Conservation (phyloP, 2,329 filamentous ascomycete genomes). For the Hymenoscyphus linearis region DNA sequence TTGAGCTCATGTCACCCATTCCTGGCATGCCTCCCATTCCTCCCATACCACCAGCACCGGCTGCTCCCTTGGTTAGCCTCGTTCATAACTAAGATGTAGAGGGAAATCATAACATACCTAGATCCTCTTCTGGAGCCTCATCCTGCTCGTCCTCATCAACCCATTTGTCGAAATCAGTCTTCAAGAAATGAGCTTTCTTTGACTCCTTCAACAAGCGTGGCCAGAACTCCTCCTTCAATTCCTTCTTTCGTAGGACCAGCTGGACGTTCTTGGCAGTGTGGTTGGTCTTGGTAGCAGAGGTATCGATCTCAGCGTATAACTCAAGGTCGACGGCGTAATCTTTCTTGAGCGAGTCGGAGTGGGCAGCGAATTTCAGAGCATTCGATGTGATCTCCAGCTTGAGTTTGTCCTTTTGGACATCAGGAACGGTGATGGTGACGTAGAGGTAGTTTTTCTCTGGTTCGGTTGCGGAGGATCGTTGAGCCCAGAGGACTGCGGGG, state of each 20-base stretch:
- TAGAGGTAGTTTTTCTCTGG: conserved; percentile 90
- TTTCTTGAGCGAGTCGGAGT: conserved; percentile 77
- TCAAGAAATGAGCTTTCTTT: conserved; percentile 90
- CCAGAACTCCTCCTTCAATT: conserved; percentile 92
- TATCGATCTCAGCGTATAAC: conserved; percentile 87
- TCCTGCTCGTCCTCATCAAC: conserved; percentile 73
- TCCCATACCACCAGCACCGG: conserved; percentile 44
- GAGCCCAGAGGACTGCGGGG: conserved; percentile 83
- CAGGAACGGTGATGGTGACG: conserved; percentile 83
- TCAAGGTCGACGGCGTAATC: conserved; percentile 83
- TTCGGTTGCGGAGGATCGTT: conserved; percentile 81
- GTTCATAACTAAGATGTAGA: conserved; percentile 25
- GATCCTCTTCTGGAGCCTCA: conserved; percentile 76
- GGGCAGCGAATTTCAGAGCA: conserved; percentile 74
- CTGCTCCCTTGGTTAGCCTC: conserved; percentile 6
- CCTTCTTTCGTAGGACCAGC: conserved; percentile 94
- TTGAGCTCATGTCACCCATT: conserved; percentile 36
- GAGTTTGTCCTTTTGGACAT: conserved; percentile 69
- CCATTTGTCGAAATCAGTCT: conserved; percentile 93
- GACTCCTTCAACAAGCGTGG: conserved; percentile 85
- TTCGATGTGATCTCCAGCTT: conserved; percentile 80
- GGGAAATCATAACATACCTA: conserved; percentile 44
- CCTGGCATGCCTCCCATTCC: conserved; percentile 51
- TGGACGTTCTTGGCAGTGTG: conserved; percentile 86
- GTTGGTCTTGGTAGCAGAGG: conserved; percentile 75